A percentile compares a stretch with the other conserved stretches of the same genome.
These are phyloP conservation scores for Fusarium foetens DNA, from an alignment of 2,329 filamentous ascomycete species.

Conservation along the genomic window DNA sequence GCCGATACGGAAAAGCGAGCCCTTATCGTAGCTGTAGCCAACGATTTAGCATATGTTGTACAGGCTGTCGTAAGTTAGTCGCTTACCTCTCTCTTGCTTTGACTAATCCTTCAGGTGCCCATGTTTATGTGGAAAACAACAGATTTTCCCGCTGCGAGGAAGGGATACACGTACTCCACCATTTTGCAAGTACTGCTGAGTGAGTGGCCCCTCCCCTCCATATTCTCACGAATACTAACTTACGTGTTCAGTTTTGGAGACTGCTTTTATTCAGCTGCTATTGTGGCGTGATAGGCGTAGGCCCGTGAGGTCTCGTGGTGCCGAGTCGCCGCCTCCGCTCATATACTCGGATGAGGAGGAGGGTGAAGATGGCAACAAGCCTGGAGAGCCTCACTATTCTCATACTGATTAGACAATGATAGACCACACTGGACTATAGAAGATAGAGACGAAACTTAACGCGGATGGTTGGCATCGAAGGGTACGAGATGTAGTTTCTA, in stretches of 20 bases:
- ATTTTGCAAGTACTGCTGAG: neutral
- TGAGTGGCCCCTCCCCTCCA: neutral
- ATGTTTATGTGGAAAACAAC: conserved; percentile 3
- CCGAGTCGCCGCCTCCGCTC: neutral
- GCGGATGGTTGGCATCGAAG: neutral
- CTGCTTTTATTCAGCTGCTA: neutral
- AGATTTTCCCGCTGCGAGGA: neutral
- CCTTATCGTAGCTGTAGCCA: conserved; percentile 18
- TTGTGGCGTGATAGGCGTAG: neutral
- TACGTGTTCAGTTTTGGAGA: neutral
- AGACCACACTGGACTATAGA: neutral
- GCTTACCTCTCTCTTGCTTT: fast-evolving
- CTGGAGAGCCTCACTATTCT: neutral
- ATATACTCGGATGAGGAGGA: conserved; percentile 1
- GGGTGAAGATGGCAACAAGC: neutral
- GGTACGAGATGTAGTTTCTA: neutral
- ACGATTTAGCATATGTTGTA: conserved; percentile 28
- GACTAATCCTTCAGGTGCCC: neutral
- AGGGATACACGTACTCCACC: conserved; percentile 2
- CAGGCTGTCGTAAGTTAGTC: conserved; percentile 16
- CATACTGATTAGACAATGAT: neutral
- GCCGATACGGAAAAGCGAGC: conserved; percentile 37
- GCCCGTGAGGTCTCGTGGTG: neutral
- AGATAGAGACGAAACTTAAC: neutral
- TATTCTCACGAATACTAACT: neutral